phyloP scores from a whole-genome alignment of 345 rosid genomes.

The Camelina hispida region DNA sequence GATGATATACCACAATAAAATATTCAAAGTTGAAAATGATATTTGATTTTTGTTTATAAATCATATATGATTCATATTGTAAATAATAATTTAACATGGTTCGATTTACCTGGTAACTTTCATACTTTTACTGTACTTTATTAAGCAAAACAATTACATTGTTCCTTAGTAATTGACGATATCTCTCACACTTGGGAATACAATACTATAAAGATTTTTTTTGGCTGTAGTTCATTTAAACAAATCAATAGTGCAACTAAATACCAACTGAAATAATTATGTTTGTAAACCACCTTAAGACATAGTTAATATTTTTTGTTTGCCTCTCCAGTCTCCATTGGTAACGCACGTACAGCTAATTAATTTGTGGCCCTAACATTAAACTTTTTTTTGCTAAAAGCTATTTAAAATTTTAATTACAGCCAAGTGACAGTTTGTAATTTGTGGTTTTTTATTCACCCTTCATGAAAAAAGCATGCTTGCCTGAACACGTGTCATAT shows the following conservation, averaged over 20 bases:
- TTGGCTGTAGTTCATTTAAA: too few relatives aligned
- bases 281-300: background rate
- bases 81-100: background rate
- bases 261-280: background rate
- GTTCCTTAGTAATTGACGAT: background rate
- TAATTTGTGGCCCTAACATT: background rate
- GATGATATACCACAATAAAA: background rate
- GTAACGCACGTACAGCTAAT: conserved; percentile 15
- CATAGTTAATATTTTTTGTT: background rate
- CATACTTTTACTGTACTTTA: background rate
- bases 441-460: background rate
- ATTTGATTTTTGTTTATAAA: too few relatives aligned
- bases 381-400: too few relatives aligned
- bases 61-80: too few relatives aligned
- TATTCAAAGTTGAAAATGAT: background rate
- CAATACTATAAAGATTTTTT: background rate
- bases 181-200: background rate
- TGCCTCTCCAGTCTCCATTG: background rate
- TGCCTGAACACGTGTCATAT: conserved; percentile 3
- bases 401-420: background rate
- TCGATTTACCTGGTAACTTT: background rate
- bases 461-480: conserved; percentile 21
- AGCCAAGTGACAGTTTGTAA: conserved; percentile 7
- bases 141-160: background rate
- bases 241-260: background rate